Evolutionary conservation across 2,329 filamentous ascomycete genomes (phyloP), one percentile per base, ranked within the genome.

Genomic region (Ceratocystis variospora): DNA sequence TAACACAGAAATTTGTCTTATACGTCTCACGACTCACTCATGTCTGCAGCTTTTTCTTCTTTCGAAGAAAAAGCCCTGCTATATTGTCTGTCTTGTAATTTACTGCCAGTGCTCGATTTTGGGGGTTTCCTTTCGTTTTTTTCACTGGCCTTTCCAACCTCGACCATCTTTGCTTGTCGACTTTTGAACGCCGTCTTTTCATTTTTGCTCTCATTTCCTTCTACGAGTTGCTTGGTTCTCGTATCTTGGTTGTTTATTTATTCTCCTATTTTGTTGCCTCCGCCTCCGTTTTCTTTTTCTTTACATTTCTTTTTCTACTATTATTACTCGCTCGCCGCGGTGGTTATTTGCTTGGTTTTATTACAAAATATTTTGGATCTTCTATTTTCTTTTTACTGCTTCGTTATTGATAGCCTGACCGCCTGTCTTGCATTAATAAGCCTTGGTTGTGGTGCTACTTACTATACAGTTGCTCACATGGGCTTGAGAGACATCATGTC

Each of bases 61-160:
- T 4, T 31, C 33, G 12, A 33, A 28, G 33, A 31, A 59, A 37
- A 59, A 37, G 25, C 53, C 2, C n/a, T 17, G 53, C 28, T 25
- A 59, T 59, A 25, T 59, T 59, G 53, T 59, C 53, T 15, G 61
- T 46, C 37, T 53, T 63, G 46, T 33, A 48, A 28, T 59, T 59
- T 59, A 59, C 28, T 17, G 25, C 22, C 5, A n/a, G 53, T 59
- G 53, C 53, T n/a, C 3, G 17, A 63, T 53, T 19, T 62, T 17
- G 19, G 22, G 22, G 22, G 22, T 25, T 25, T 25, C 22, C 22
- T 25, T 25, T 25, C 22, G 3, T n/a, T 41, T 33, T 3, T 41
- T 33, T 3, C 17, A 7, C 28, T n/a, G 15, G 33, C 45, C 10
- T 17, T 44, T 12, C 19, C 50, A 25, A 15, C 15, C n/a, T 55